These are phyloP conservation scores for Neurospora sp. DNA, from an alignment of 495 filamentous ascomycete genomes.

Conservation along the genomic window DNA sequence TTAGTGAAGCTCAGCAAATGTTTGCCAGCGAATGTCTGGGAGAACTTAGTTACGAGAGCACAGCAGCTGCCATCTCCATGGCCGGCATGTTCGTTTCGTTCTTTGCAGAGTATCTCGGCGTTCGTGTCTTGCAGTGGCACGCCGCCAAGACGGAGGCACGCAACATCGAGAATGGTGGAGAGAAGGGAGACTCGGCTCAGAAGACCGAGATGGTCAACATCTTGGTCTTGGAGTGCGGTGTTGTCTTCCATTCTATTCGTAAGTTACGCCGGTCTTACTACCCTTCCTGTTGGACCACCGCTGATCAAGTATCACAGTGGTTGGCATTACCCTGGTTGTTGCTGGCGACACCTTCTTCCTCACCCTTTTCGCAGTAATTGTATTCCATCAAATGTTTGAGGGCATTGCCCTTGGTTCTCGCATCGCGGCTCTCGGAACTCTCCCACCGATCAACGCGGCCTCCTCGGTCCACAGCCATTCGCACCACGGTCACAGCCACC, in stretches of 20 bases:
- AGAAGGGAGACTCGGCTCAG: not conserved
- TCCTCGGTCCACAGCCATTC: not conserved
- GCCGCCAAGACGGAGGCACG: constrained; percentile 11
- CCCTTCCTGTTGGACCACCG: not conserved
- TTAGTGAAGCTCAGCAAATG: constrained; percentile 53
- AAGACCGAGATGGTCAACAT: constrained; percentile 42
- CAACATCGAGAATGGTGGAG: not conserved
- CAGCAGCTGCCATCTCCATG: constrained; percentile 53
- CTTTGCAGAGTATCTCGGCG: constrained; percentile 47
- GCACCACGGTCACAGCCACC: constrained; percentile 17
- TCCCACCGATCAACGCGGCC: not conserved
- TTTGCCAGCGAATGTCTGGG: constrained; percentile 55
- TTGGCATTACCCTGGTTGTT: constrained; percentile 49
- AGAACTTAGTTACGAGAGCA: constrained; percentile 48
- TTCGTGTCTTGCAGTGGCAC: constrained; percentile 37
- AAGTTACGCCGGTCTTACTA: constrained; percentile 8
- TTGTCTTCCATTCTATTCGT: constrained; percentile 62
- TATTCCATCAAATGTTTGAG: constrained; percentile 69
- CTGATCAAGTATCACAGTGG: constrained; percentile 27
- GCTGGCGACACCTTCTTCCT: constrained; percentile 45
- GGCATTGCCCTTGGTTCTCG: constrained; percentile 66
- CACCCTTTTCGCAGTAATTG: constrained; percentile 46
- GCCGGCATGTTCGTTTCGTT: constrained; percentile 56
- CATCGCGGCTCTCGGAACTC: constrained; percentile 47
- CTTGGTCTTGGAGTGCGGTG: constrained; percentile 56